Percentiles rank a stretch among this genome's conserved stretches.
Conservation (phyloP, 2,329 filamentous ascomycete genomes). For the Akanthomyces muscarius region DNA sequence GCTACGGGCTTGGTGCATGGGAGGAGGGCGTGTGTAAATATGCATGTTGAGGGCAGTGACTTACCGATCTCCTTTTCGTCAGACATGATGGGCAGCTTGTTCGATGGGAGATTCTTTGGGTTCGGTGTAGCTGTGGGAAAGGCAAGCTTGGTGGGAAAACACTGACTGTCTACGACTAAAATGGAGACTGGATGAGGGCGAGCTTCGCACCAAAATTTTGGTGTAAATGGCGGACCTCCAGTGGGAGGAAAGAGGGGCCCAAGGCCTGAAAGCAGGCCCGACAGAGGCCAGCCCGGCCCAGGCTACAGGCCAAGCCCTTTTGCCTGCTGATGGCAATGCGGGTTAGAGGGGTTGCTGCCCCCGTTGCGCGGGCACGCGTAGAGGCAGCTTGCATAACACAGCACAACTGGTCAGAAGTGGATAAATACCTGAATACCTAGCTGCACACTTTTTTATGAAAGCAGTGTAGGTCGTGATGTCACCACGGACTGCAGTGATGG, state of each 20-base stretch:
- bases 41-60: conserved; percentile 22
- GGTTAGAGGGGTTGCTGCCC: conserved; percentile 10
- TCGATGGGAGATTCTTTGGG: conserved; percentile 18
- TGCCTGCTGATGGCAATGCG: not conserved
- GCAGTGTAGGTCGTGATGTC: not conserved
- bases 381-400: not conserved
- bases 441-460: not conserved
- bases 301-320: not conserved
- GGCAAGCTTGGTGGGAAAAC: conserved; percentile 18
- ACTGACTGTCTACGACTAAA: conserved; percentile 19
- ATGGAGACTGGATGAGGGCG: conserved; percentile 14
- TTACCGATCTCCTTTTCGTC: conserved; percentile 44
- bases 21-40: not conserved
- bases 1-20: not conserved
- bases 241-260: conserved; percentile 9
- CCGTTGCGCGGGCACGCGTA: not conserved
- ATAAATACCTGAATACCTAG: not conserved
- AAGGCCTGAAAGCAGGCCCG: not conserved
- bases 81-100: conserved; percentile 38
- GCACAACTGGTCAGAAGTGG: not conserved
- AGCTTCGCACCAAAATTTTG: conserved; percentile 11
- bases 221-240: conserved; percentile 7
- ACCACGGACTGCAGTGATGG: not conserved
- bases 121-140: conserved; percentile 16
- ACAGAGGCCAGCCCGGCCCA: not conserved